phyloP scores from a whole-genome alignment of 331 rosid species.

The Stylosanthes scabra region DNA sequence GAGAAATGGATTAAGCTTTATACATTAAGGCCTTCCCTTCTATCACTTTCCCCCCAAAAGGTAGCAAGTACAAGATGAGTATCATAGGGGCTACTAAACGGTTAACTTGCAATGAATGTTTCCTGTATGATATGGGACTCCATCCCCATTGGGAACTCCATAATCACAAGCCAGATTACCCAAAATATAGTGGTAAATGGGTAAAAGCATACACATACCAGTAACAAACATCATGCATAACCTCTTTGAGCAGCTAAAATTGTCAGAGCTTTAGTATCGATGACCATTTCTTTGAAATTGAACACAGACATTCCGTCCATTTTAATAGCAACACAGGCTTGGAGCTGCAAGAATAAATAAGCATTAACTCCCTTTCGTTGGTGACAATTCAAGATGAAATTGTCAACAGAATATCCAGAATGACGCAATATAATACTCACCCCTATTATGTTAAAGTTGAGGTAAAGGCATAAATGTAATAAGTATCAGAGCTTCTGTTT shows the following conservation, averaged over 20 bases:
- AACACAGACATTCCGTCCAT: slow-evolving; percentile 62
- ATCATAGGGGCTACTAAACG: not conserved
- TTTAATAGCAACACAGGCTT: slow-evolving; percentile 37
- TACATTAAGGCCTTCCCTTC: no score
- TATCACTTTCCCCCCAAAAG: no score
- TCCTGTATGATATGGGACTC: slow-evolving; percentile 62
- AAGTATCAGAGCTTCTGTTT: not conserved
- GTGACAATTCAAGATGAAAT: not conserved
- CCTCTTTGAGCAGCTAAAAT: slow-evolving; percentile 60
- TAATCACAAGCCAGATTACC: slow-evolving; percentile 47
- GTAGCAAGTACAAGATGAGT: not conserved
- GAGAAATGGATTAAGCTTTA: no score
- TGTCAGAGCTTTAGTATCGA: slow-evolving; percentile 43
- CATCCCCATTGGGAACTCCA: slow-evolving; percentile 63
- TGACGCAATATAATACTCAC: slow-evolving; percentile 11
- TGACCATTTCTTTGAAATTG: slow-evolving; percentile 61
- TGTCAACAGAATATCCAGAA: slow-evolving; percentile 13
- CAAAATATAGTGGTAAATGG: slow-evolving; percentile 12
- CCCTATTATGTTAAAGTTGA: slow-evolving; percentile 17
- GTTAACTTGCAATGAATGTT: slow-evolving; percentile 57
- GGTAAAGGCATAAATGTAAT: slow-evolving; percentile 7
- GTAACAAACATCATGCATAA: slow-evolving; percentile 57
- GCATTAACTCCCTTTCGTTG: slow-evolving; percentile 27
- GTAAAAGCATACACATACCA: not conserved
- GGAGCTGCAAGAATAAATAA: slow-evolving; percentile 46